Evolutionary conservation across 257 asterid genomes (phyloP).

Genomic region (Fraxinus americana): DNA sequence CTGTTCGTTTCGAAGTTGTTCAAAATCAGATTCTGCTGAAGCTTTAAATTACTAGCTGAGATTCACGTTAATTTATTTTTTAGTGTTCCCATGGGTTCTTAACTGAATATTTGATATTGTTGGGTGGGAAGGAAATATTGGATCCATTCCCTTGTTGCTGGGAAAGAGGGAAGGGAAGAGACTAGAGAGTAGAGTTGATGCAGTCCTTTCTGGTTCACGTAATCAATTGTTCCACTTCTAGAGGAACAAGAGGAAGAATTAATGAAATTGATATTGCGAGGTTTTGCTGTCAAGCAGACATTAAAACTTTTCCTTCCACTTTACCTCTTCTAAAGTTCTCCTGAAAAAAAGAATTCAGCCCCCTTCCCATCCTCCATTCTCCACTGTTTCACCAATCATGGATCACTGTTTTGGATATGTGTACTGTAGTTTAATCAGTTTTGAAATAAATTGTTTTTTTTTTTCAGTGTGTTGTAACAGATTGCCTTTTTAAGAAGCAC

Average conservation of each 20-base stretch:
- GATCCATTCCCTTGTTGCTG: neutral
- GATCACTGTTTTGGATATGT: neutral
- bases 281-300: neutral
- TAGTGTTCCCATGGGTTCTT: slow-evolving; percentile 8
- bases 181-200: neutral
- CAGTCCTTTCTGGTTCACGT: slow-evolving; percentile 11
- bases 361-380: neutral
- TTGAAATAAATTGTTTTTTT: neutral
- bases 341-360: neutral
- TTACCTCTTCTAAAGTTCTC: neutral
- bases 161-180: neutral
- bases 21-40: slow-evolving; percentile 1
- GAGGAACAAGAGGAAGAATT: neutral
- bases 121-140: neutral
- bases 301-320: neutral
- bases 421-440: neutral
- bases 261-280: neutral
- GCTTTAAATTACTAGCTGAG: slow-evolving; percentile 2
- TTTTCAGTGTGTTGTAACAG: neutral
- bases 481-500: neutral
- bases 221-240: neutral
- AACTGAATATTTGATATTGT: neutral
- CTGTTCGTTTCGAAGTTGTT: slow-evolving; percentile 8
- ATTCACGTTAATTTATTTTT: neutral
- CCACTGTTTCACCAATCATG: neutral